Evolutionary conservation across 164 flowering plant species (phyloP), one percentile per base, ranked within the genome.

Genomic region (Nelumbo lutea): DNA sequence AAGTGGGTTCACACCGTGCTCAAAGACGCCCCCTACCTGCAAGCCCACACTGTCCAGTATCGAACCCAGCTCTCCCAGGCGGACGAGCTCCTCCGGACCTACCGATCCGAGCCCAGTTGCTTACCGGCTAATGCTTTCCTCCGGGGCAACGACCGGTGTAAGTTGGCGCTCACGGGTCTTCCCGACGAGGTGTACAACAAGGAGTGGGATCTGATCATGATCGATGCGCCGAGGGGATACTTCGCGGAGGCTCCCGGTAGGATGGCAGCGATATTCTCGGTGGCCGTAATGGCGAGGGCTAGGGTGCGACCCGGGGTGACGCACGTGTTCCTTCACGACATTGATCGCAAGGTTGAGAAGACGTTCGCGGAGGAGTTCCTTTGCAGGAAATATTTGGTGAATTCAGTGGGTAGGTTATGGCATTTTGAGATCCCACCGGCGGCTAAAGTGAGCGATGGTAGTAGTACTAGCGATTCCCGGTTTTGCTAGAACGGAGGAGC

Each of bases 121-220:
- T 51, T 57, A 10, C 82, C 87, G 0, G 55, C 53, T 0, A 42
- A 61, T 9, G 74, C 74, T 0, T 59, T 39, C 47, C 70, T 88
- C 4, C 66, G 71, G 1, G 90, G 87, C 2, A 83, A 89, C 67
- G 42, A 42, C 0, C 39, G 60, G 51, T 91, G 96, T 71, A 79
- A 61, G 76, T 71, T 90, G 59, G 91, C 89, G 8, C 57, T 90
- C 39, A 68, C 70, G 2, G 73, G 59, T 53, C 52, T 92, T 42
- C 88, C 91, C 1, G 80, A 79, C 0, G 85, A 83, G 73, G 87
- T 89, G 75, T 89, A 88, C 72, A 82, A 81, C 4, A 79, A 38
- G 61, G 88, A 90, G 59, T 93, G 96, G 96, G 98, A 93, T 73
- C 11, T 89, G 73, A 90, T 90, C 47, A 87, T 92, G 96, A 75